Percentiles rank a stretch among this genome's conserved stretches.
Conservation (phyloP, 345 rosid genomes). For the Hibiscus mutabilis region DNA sequence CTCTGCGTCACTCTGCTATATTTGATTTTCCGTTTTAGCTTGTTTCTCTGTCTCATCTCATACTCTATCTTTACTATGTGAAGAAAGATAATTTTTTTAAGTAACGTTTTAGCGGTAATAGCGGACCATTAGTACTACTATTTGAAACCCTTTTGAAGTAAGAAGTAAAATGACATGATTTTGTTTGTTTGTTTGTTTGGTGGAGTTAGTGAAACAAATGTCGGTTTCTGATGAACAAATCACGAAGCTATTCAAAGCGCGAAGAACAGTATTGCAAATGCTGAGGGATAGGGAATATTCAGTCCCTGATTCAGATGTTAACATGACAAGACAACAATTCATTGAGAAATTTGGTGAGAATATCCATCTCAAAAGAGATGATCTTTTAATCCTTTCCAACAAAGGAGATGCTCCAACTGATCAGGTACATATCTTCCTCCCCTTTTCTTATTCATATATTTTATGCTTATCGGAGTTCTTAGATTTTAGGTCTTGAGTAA, state of each 20-base stretch:
- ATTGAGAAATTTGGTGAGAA: constrained; percentile 36
- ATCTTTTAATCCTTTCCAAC: constrained; percentile 24
- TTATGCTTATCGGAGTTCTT: background rate
- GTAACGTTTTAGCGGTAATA: too few species aligned
- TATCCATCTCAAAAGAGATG: constrained; percentile 34
- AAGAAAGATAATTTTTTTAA: too few species aligned
- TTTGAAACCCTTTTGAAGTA: background rate
- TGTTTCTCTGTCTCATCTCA: too few species aligned
- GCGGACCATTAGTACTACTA: background rate
- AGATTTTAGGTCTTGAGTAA: too few species aligned
- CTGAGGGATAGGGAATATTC: constrained; percentile 47
- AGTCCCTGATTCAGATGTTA: constrained; percentile 38
- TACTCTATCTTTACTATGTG: too few species aligned
- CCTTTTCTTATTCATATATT: background rate
- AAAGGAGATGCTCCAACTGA: constrained; percentile 35
- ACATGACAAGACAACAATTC: constrained; percentile 41
- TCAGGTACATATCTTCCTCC: constrained; percentile 25
- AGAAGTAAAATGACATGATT: background rate
- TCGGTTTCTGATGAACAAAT: constrained; percentile 36
- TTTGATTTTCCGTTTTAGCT: too few species aligned
- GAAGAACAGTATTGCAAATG: constrained; percentile 50
- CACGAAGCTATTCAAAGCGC: constrained; percentile 42
- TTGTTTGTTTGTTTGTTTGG: background rate
- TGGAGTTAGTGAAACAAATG: constrained; percentile 14
- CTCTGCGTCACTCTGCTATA: too few species aligned